A percentile compares a stretch with the other conserved stretches of the same genome.
Conservation (phyloP, 441 rosid species). For the Populus hybrid region DNA sequence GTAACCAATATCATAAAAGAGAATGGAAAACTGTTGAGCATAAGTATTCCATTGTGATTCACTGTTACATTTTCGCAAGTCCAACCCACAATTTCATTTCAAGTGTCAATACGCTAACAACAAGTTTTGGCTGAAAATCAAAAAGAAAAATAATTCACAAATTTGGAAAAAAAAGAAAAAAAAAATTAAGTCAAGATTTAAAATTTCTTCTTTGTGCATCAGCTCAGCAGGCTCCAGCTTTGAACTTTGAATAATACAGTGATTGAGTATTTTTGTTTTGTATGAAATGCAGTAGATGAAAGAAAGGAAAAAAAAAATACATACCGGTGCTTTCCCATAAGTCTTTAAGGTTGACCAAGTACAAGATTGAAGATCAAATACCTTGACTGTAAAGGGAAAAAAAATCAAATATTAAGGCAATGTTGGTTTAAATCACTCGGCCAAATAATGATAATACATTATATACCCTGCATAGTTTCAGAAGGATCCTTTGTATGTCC, state of each 20-base stretch:
- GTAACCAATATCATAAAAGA: background rate
- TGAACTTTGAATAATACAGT: background rate
- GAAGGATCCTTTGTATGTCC: constrained; percentile 95
- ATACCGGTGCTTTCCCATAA: constrained; percentile 96
- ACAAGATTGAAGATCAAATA: constrained; percentile 64
- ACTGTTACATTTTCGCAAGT: background rate
- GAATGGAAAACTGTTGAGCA: background rate
- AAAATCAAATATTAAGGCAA: constrained; percentile 10
- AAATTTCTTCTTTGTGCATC: constrained; percentile 3
- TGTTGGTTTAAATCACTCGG: background rate
- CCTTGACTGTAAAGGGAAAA: constrained; percentile 66
- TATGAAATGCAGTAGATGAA: background rate
- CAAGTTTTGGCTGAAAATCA: background rate
- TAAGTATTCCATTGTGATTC: background rate
- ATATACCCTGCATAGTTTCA: constrained; percentile 81
- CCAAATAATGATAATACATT: constrained; percentile 12
- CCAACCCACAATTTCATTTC: background rate
- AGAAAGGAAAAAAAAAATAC: background rate
- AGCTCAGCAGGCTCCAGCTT: background rate
- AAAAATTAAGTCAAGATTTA: background rate
- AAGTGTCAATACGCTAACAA: background rate
- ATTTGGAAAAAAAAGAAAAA: background rate
- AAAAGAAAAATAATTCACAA: background rate
- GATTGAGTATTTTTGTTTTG: constrained; percentile 3
- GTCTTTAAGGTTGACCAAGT: constrained; percentile 94